Base-by-base conservation (phyloP, 2,329 filamentous ascomycete genomes). In the Calonectria henricotiae region DNA sequence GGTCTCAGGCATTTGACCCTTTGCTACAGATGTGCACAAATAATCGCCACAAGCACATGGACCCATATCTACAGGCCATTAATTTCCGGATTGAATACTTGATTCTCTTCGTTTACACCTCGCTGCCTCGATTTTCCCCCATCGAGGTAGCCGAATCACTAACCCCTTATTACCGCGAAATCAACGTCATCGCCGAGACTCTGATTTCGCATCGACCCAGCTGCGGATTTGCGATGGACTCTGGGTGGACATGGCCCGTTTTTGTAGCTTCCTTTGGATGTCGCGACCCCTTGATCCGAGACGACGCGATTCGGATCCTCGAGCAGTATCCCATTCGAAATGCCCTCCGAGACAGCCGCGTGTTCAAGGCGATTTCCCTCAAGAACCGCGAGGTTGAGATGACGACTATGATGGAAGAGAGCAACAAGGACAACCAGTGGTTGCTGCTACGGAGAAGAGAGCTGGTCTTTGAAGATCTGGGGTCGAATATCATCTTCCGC, bases 201-300 rank as follows among this genome's bases (percentile, higher is more conserved):
- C 69, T 86, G 4, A 80, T 86, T 27, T 71, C 73, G 30, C 75
- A 78, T 12, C 79, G 80, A 13, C 81, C 77, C 12, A 83, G 74
- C 67, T 82, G 82, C n/a, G 79, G 79, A 62, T 86, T 86, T 68
- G 81, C 85, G 0, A 84, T 86, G 82, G 84, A 86, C 68, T 81
- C 83, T 2, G 85, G 85, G 0, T 85, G 83, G 75, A 84, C 83
- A 7, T 85, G 85, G 83, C 83, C 84, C 0, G 76, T 86, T 4
- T 83, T 85, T 27, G 73, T 85, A 5, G 80, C 82, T 4, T 78
- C 84, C 0, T 83, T 84, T 74, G 82, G 80, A 7, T 86, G 83
- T 54, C 80, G 83, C 8, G 82, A 85, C 58, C 75, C 77, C 4
- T 69, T 74, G 0, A 81, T 86, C 5, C 78, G 83, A 13, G 79